These are phyloP conservation scores for Bacterosira constricta DNA, from an alignment of 108 stramenopile genomes.

Conservation along the genomic window DNA sequence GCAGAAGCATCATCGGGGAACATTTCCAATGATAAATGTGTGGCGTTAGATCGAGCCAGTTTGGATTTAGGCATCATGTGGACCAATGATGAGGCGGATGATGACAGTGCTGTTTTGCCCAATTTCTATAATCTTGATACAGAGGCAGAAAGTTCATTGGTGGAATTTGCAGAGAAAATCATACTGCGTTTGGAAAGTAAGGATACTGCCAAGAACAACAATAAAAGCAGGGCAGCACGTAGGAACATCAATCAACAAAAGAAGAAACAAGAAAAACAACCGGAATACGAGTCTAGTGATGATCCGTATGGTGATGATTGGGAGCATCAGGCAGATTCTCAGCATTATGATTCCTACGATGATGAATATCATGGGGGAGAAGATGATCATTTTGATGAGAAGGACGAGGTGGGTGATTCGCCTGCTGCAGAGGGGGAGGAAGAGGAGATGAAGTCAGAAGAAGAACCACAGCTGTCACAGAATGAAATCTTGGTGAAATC, in stretches of 20 bases:
- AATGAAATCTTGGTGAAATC: constrained; percentile 6
- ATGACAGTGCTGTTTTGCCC: constrained; percentile 5
- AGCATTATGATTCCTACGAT: constrained; percentile 23
- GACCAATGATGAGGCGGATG: constrained; percentile 18
- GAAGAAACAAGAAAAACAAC: background rate
- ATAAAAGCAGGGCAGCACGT: background rate
- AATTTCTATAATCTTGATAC: constrained; percentile 9
- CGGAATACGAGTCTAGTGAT: constrained; percentile 26
- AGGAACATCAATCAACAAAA: background rate
- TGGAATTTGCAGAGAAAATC: constrained; percentile 24
- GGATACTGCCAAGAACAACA: constrained; percentile 18
- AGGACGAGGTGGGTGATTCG: constrained; percentile 5
- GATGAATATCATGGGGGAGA: constrained; percentile 11
- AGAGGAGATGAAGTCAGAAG: background rate
- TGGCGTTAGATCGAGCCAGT: constrained; percentile 63
- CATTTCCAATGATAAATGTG: constrained; percentile 41
- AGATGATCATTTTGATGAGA: background rate
- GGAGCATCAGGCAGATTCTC: constrained; percentile 26
- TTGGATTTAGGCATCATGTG: constrained; percentile 61
- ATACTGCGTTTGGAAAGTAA: constrained; percentile 17
- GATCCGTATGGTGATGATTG: constrained; percentile 18
- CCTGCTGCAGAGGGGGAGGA: constrained; percentile 5
- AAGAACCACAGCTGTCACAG: background rate
- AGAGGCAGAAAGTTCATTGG: background rate
- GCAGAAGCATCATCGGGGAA: constrained; percentile 58